Base-by-base conservation (phyloP, 148 eudicot genomes). In the Nepenthes gracilis region DNA sequence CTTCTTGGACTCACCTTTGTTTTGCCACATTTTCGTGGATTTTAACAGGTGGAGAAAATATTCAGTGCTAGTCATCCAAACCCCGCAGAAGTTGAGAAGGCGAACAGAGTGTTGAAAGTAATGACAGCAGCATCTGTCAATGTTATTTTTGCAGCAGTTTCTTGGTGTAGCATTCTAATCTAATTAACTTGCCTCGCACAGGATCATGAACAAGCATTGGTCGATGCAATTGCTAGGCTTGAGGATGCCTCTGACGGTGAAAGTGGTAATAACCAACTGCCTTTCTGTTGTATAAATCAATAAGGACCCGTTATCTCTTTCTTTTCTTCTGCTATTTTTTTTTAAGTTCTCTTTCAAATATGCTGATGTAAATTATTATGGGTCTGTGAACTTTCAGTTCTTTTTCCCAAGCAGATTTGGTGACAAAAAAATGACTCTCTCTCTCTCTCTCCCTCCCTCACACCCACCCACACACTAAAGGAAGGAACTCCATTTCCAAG, bases 171-270 rank as follows among this genome's bases (percentile, higher is more conserved):
- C 45, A 33, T 33, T 11, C 1, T 38, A 23, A 35, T 55, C 34
- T 23, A 23, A 23, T 23, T 23, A 6, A 23, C 2, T 43, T 35
- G 58, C 55, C 48, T 43, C 8, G 69, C 49, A 60, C 73, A 79
- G 85, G 83, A 84, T 54, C 83, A 84, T 45, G 90, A 87, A 64
- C 77, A 82, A 67, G 80, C 90, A 55, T 75, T 87, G 58, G 69
- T 77, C 12, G 85, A 84, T 55, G 95, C 90, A 43, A 82, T 87
- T 78, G 78, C 87, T 58, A 84, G 77, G 70, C 80, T 87, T 54
- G 90, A 70, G 67, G 85, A 78, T 59, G 80, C 84, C 56, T 87
- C 90, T 76, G 85, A 82, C 70, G 83, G 85, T 60, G 90, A 87
- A 74, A 82, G 87, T 67, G 85, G 95, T 87, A 84, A 72, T 68